These are phyloP conservation scores for Aspergillus uvarum DNA, from an alignment of 2,329 filamentous ascomycete genomes.

Conservation along the genomic window DNA sequence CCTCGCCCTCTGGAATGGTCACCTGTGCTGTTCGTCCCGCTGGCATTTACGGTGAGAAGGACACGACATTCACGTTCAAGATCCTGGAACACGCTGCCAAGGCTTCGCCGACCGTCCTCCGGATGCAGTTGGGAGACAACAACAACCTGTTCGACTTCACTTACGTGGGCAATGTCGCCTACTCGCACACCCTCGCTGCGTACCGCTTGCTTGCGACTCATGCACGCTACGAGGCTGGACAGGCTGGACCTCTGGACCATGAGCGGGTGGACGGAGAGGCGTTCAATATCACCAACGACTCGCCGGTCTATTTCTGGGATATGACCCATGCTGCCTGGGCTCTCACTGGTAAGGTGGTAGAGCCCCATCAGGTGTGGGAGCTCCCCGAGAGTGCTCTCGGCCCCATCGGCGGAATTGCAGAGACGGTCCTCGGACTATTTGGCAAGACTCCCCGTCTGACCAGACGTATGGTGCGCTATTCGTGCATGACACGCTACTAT, in stretches of 20 bases:
- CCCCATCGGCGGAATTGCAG: slow-evolving; percentile 43
- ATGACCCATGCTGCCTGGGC: slow-evolving; percentile 77
- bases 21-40: slow-evolving; percentile 82
- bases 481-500: slow-evolving; percentile 51
- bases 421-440: slow-evolving; percentile 43
- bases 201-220: slow-evolving; percentile 66
- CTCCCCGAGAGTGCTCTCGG: slow-evolving; percentile 43
- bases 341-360: slow-evolving; percentile 45
- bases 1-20: slow-evolving; percentile 58
- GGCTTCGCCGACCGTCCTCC: slow-evolving; percentile 59
- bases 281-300: slow-evolving; percentile 88
- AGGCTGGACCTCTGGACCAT: slow-evolving; percentile 65
- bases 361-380: slow-evolving; percentile 43
- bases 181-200: slow-evolving; percentile 81
- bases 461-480: slow-evolving; percentile 46
- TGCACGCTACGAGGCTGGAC: slow-evolving; percentile 40
- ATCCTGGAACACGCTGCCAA: slow-evolving; percentile 70
- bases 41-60: slow-evolving; percentile 88
- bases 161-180: slow-evolving; percentile 67
- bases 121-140: slow-evolving; percentile 77
- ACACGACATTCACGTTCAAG: slow-evolving; percentile 71
- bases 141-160: slow-evolving; percentile 70
- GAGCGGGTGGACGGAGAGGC: slow-evolving; percentile 79
- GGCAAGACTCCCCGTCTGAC: slow-evolving; percentile 50
- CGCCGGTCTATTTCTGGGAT: slow-evolving; percentile 89